Evolutionary conservation across 106 monocot genomes (phyloP).

Genomic region (Phalaenopsis aphrodite): DNA sequence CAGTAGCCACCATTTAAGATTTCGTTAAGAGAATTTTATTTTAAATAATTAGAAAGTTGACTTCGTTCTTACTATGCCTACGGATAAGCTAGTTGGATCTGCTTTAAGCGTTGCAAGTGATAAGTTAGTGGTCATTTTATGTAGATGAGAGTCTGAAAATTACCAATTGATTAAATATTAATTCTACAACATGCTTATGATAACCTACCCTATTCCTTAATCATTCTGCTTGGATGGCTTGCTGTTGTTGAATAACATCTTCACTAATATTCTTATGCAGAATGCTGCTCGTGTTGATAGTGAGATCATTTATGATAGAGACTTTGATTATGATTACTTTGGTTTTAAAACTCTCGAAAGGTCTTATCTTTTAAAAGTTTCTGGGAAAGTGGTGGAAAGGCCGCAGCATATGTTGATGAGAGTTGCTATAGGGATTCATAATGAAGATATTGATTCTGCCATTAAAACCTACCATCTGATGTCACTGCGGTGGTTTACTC

Average conservation of each 20-base stretch:
- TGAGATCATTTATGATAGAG: slow-evolving; percentile 88
- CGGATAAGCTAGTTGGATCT: too few species aligned
- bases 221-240: neutral
- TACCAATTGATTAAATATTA: neutral
- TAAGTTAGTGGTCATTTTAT: neutral
- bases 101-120: too few species aligned
- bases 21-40: too few species aligned
- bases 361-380: slow-evolving; percentile 77
- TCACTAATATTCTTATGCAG: slow-evolving; percentile 17
- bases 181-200: neutral
- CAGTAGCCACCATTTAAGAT: too few species aligned
- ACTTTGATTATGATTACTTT: slow-evolving; percentile 96
- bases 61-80: too few species aligned
- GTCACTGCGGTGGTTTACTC: slow-evolving; percentile 96
- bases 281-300: slow-evolving; percentile 78
- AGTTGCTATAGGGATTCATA: slow-evolving; percentile 89
- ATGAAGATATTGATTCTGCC: slow-evolving; percentile 72
- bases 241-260: neutral
- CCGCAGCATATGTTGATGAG: slow-evolving; percentile 98
- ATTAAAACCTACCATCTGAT: slow-evolving; percentile 85
- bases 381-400: slow-evolving; percentile 71
- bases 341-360: slow-evolving; percentile 95
- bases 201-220: neutral
- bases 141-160: neutral
- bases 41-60: too few species aligned